phyloP scores from a whole-genome alignment of 176 grass and related monocot genomes.

The Musa beccarii region DNA sequence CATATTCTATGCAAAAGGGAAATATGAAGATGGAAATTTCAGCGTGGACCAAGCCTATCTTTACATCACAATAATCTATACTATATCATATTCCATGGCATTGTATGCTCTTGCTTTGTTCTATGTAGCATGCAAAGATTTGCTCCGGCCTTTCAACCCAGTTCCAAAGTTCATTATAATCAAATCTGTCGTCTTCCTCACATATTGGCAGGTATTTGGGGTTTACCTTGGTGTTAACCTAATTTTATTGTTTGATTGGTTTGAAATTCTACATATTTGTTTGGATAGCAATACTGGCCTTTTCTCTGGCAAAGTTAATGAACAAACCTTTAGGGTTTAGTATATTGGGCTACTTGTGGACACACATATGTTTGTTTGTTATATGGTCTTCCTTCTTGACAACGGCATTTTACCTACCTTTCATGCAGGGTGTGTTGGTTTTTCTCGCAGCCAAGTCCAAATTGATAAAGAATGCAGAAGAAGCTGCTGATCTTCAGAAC shows the following conservation, averaged over 20 bases:
- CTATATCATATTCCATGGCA: conserved; percentile 84
- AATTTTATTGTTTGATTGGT: not conserved
- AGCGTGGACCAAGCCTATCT: conserved; percentile 90
- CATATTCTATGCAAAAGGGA: conserved; percentile 83
- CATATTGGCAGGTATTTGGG: conserved; percentile 86
- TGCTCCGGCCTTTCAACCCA: conserved; percentile 81
- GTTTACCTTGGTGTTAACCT: not conserved
- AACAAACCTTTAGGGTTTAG: too few relatives aligned
- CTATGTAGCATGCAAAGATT: conserved; percentile 89
- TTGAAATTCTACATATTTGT: not conserved
- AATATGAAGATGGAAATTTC: conserved; percentile 91
- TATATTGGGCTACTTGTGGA: too few relatives aligned
- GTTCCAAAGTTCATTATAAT: conserved; percentile 96
- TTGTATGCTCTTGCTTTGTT: conserved; percentile 85
- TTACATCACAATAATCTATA: conserved; percentile 97
- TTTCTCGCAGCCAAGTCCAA: conserved; percentile 92
- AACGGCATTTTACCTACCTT: conserved; percentile 8
- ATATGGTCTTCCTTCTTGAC: too few relatives aligned
- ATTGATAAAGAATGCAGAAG: conserved; percentile 70
- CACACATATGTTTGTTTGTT: not conserved
- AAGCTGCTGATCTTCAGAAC: conserved; percentile 90
- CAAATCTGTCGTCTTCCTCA: conserved; percentile 97
- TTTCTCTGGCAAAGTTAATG: too few relatives aligned
- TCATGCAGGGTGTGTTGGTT: conserved; percentile 78
- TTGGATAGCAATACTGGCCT: not conserved